Conservation (phyloP, 108 stramenopile species). For the Skeletonema costatum region DNA sequence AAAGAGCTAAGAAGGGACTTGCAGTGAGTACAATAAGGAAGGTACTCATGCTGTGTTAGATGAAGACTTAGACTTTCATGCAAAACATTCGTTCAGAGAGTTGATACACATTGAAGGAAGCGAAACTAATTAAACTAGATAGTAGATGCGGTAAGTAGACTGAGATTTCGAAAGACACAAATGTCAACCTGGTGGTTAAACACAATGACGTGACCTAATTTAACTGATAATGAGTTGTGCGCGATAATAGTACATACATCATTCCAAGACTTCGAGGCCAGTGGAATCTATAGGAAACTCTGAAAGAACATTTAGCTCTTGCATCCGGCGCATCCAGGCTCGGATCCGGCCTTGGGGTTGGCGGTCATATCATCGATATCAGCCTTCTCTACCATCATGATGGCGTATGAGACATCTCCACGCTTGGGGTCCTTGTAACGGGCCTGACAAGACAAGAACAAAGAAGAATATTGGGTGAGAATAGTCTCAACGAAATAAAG, state of each 20-base stretch:
- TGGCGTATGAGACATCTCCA: constrained; percentile 78
- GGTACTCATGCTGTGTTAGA: too few relatives aligned
- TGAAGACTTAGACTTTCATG: too few relatives aligned
- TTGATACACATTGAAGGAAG: too few relatives aligned
- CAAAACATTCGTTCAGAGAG: too few relatives aligned
- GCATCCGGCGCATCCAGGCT: constrained; percentile 84
- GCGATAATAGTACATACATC: constrained; percentile 5
- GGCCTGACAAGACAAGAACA: constrained; percentile 37
- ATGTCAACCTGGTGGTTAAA: too few relatives aligned
- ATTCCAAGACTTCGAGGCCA: constrained; percentile 2
- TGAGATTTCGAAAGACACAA: too few relatives aligned
- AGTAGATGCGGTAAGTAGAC: too few relatives aligned
- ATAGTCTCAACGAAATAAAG: not conserved
- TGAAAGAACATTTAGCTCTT: constrained; percentile 59
- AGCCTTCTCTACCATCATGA: constrained; percentile 81
- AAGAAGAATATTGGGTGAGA: constrained; percentile 1
- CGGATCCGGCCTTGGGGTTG: constrained; percentile 78
- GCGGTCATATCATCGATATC: constrained; percentile 66
- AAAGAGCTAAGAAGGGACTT: too few relatives aligned
- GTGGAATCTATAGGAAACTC: not conserved
- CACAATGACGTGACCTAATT: not conserved
- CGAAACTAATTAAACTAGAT: too few relatives aligned
- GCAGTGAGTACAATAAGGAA: too few relatives aligned
- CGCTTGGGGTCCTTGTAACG: constrained; percentile 92
- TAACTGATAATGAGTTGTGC: not conserved